Conservation (phyloP, 768 basidiomycete genomes). For the Hirschioporus abietinus region DNA sequence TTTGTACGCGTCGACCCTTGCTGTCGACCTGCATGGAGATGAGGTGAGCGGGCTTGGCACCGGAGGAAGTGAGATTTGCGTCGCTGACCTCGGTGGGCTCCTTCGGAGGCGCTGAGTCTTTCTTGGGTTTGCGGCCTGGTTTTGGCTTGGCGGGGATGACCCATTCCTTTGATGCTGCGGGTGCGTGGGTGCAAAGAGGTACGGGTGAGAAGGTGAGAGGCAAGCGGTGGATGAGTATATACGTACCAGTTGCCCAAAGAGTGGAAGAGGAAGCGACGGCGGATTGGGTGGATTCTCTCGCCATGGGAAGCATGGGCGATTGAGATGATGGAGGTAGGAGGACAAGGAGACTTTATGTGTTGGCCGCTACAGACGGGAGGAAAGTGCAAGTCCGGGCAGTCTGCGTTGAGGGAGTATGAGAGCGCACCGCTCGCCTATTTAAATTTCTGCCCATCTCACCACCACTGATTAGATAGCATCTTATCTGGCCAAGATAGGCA, state of each 20-base stretch:
- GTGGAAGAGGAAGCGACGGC: constrained; percentile 45
- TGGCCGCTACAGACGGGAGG: neutral
- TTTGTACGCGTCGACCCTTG: constrained; percentile 71
- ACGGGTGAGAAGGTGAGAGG: constrained; percentile 10
- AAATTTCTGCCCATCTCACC: neutral
- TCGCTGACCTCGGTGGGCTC: constrained; percentile 47
- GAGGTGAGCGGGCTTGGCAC: constrained; percentile 8
- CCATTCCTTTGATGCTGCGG: constrained; percentile 86
- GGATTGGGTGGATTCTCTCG: constrained; percentile 25
- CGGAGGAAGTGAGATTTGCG: constrained; percentile 5
- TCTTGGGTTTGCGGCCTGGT: constrained; percentile 86
- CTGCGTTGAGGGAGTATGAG: constrained; percentile 2
- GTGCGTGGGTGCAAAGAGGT: constrained; percentile 8
- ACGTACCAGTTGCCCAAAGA: constrained; percentile 72
- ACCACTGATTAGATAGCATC: constrained; percentile 5
- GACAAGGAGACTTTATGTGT: neutral
- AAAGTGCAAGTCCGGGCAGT: neutral
- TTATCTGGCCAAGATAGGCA: neutral
- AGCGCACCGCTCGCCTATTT: constrained; percentile 2
- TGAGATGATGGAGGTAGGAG: neutral
- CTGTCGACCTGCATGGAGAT: constrained; percentile 35
- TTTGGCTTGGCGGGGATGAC: constrained; percentile 82
- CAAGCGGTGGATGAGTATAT: constrained; percentile 7
- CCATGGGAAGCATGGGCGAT: constrained; percentile 13
- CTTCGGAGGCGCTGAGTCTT: constrained; percentile 39